Evolutionary conservation across 148 eudicot genomes (phyloP).

Genomic region (Amaranthus hypochondriacus): DNA sequence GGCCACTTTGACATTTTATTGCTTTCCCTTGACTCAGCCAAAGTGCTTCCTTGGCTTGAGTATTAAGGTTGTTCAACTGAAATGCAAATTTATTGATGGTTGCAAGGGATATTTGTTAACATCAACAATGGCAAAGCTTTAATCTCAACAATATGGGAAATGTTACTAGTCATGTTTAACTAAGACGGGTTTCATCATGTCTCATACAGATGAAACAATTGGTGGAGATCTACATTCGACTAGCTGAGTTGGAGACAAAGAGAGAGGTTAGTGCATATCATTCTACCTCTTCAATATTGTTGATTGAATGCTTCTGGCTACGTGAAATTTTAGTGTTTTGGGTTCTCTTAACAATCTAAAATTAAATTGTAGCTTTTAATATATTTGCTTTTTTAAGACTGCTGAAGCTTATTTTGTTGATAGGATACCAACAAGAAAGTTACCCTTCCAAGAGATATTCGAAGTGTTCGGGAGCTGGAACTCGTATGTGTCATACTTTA

Average conservation of each 20-base stretch:
- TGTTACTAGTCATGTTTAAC: neutral
- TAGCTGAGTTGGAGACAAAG: conserved; percentile 94
- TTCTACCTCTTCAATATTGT: conserved; percentile 6
- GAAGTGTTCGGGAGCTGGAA: conserved; percentile 83
- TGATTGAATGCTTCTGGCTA: neutral
- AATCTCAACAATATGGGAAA: neutral
- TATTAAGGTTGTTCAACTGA: neutral
- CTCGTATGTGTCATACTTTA: conserved; percentile 54
- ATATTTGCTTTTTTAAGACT: neutral
- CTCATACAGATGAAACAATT: conserved; percentile 78
- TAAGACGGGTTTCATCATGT: conserved; percentile 8
- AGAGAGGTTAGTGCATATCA: conserved; percentile 56
- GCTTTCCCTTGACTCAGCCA: neutral
- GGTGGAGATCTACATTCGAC: conserved; percentile 94
- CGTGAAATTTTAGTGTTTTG: neutral
- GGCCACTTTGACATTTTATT: neutral
- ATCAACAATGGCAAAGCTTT: too few relatives aligned
- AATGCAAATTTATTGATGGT: neutral
- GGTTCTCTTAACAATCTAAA: neutral
- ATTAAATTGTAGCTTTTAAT: neutral
- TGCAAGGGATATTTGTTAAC: neutral
- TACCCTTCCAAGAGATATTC: conserved; percentile 79
- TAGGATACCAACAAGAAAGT: conserved; percentile 87
- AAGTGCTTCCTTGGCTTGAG: conserved; percentile 3
- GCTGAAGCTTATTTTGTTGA: conserved; percentile 19